Percentiles rank a stretch among this genome's conserved stretches.
phyloP scores from a whole-genome alignment of 257 asterid species.

The Hygrophila difformis region DNA sequence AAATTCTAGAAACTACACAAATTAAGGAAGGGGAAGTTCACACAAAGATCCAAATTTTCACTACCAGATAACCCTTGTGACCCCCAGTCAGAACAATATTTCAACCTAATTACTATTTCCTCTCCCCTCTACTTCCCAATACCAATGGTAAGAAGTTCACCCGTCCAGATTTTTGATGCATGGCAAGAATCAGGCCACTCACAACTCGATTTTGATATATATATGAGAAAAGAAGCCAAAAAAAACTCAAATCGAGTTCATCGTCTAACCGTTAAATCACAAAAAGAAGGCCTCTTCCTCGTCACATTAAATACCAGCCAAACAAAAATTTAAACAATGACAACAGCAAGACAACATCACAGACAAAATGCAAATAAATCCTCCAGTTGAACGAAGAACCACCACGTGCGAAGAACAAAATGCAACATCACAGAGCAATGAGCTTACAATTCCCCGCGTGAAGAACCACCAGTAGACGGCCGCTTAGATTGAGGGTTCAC shows the following conservation, averaged over 20 bases:
- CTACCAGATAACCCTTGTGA: conserved; percentile 8
- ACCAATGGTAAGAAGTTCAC: conserved; percentile 3
- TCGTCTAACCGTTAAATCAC: conserved; percentile 12
- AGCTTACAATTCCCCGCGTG: conserved; percentile 58
- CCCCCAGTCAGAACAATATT: conserved; percentile 6
- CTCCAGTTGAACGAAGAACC: too few relatives aligned
- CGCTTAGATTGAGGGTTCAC: conserved; percentile 59
- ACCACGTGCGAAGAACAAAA: too few relatives aligned
- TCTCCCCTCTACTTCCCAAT: conserved; percentile 1
- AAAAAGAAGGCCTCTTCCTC: conserved; percentile 1
- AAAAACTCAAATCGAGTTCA: conserved; percentile 16
- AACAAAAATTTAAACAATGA: background rate
- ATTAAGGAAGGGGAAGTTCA: background rate
- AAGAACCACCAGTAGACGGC: conserved; percentile 39
- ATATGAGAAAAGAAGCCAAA: too few relatives aligned
- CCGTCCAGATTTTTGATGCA: conserved; percentile 10
- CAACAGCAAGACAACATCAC: conserved; percentile 2
- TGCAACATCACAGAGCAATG: conserved; percentile 10
- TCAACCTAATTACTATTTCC: conserved; percentile 13
- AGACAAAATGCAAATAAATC: conserved; percentile 15
- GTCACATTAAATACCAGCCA: background rate
- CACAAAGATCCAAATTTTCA: conserved; percentile 26
- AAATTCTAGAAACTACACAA: background rate
- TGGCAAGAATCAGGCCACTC: background rate
- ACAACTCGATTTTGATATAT: background rate